Evolutionary conservation across 257 asterid genomes (phyloP).

Genomic region (Solanum piurae): DNA sequence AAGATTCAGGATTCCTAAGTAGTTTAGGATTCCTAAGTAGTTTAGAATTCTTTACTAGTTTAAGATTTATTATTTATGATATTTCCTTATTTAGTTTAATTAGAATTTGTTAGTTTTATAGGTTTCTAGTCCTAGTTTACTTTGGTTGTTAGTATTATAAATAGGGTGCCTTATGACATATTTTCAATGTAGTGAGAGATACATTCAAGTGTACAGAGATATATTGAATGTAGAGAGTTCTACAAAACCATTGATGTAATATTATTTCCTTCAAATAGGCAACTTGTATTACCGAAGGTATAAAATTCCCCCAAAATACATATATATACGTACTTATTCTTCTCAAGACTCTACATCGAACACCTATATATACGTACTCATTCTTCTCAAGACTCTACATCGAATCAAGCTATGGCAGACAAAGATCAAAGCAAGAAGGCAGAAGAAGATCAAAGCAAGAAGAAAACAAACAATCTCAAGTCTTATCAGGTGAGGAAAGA

Average conservation of each 20-base stretch:
- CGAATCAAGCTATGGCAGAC: background rate
- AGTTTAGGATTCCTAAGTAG: no score
- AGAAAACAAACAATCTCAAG: background rate
- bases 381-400: background rate
- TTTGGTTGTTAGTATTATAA: no score
- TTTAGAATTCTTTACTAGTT: no score
- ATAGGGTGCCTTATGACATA: background rate
- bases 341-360: background rate
- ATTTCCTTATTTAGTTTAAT: background rate
- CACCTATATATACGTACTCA: no score
- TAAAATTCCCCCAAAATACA: background rate
- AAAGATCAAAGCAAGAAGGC: no score
- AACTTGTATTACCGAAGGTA: no score
- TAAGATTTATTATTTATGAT: no score
- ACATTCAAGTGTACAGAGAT: no score
- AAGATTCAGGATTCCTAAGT: background rate
- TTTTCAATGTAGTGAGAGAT: background rate
- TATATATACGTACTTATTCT: background rate
- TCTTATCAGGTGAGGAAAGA: background rate
- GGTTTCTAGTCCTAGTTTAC: background rate
- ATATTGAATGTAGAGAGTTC: no score
- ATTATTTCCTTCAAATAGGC: no score
- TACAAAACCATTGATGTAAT: no score
- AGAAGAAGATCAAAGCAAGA: background rate
- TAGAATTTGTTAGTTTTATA: background rate